Percentiles rank a stretch among this genome's conserved stretches.
phyloP scores from a whole-genome alignment of 1,284 basidiomycete genomes.

The Fomitopsis betulina region DNA sequence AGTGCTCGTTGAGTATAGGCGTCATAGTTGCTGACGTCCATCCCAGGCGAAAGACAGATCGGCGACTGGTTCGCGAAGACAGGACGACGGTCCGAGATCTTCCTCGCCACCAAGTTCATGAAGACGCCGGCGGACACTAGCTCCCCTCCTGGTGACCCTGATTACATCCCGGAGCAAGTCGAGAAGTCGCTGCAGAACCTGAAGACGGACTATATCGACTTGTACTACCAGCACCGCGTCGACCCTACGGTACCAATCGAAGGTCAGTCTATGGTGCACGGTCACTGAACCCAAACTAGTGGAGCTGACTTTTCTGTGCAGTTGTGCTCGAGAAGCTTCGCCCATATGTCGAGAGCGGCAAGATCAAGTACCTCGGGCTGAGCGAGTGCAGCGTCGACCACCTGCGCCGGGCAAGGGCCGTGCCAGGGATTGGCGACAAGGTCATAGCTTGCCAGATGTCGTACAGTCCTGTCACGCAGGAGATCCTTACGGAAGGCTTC shows the following conservation, averaged over 20 bases:
- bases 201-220: conserved; percentile 1
- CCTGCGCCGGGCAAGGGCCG: conserved; percentile 38
- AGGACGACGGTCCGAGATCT: conserved; percentile 37
- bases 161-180: conserved; percentile 18
- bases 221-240: not conserved
- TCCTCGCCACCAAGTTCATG: conserved; percentile 43
- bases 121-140: conserved; percentile 4
- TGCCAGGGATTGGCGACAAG: conserved; percentile 29
- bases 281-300: not conserved
- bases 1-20: conserved; percentile 4
- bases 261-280: not conserved
- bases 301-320: not conserved
- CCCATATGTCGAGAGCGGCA: conserved; percentile 22
- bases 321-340: conserved; percentile 2
- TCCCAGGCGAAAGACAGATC: not conserved
- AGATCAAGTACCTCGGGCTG: conserved; percentile 37
- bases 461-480: conserved; percentile 38
- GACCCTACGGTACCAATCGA: conserved; percentile 29
- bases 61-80: conserved; percentile 29
- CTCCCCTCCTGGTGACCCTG: not conserved
- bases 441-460: conserved; percentile 36
- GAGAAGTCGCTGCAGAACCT: not conserved
- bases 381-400: conserved; percentile 39
- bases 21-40: too few species aligned
- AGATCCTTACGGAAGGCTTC: conserved; percentile 27